Percentiles rank a stretch among this genome's conserved stretches.
These are phyloP conservation scores for Carallia pectinifolia DNA, from an alignment of 345 rosid genomes.

Conservation along the genomic window DNA sequence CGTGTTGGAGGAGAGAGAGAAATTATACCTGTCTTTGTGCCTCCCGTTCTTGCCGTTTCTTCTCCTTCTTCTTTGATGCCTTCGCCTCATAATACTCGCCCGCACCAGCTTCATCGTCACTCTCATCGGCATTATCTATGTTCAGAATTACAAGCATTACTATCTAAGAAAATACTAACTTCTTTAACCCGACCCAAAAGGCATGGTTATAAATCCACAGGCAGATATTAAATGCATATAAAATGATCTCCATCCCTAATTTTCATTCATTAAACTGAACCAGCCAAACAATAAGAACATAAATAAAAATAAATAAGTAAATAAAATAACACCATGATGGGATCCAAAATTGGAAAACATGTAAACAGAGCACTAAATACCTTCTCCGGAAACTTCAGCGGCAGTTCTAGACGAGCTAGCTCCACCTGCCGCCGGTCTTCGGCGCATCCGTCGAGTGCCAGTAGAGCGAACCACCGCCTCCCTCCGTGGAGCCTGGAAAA, in stretches of 20 bases:
- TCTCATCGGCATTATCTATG: constrained; percentile 62
- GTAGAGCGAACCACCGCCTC: constrained; percentile 60
- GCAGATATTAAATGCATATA: background rate
- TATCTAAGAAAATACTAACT: background rate
- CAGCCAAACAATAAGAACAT: background rate
- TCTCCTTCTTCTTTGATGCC: constrained; percentile 79
- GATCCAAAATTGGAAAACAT: background rate
- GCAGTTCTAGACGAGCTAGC: constrained; percentile 71
- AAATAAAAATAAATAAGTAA: background rate
- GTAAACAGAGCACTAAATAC: constrained; percentile 29
- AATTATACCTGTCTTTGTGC: constrained; percentile 72
- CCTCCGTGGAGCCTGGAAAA: constrained; percentile 47
- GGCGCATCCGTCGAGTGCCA: constrained; percentile 81
- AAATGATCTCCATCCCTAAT: no score
- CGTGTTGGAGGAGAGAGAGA: background rate
- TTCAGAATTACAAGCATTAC: constrained; percentile 22
- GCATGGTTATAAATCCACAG: background rate
- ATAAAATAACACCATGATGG: background rate
- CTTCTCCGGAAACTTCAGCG: constrained; percentile 54
- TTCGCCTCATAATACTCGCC: constrained; percentile 55
- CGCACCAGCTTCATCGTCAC: constrained; percentile 72
- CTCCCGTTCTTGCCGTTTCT: constrained; percentile 84
- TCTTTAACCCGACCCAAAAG: background rate
- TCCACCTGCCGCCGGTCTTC: constrained; percentile 69
- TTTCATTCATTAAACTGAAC: background rate